Percentiles rank a stretch among this genome's conserved stretches.
Conservation (phyloP, 1,139 yeast species). For the Geotrichum aggregatum region DNA sequence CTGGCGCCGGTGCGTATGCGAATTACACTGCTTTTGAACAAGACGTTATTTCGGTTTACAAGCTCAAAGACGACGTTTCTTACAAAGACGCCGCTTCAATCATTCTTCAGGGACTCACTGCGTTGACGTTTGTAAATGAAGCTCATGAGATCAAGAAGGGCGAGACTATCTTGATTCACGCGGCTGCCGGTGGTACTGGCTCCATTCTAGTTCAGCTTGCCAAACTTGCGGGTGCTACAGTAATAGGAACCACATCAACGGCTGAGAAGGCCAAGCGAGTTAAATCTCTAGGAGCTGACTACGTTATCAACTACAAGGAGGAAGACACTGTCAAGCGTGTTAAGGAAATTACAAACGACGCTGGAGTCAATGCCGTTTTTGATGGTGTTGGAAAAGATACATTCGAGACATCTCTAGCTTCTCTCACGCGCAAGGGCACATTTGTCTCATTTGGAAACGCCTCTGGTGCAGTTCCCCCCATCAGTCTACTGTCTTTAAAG, state of each 20-base stretch:
- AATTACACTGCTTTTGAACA: constrained; percentile 55
- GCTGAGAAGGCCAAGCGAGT: constrained; percentile 52
- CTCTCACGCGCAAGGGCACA: constrained; percentile 67
- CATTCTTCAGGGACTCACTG: constrained; percentile 73
- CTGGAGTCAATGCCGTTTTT: constrained; percentile 68
- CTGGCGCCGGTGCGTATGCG: constrained; percentile 54
- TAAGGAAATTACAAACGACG: constrained; percentile 59
- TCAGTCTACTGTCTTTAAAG: constrained; percentile 49
- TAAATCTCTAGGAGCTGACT: constrained; percentile 69
- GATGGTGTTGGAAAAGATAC: constrained; percentile 85
- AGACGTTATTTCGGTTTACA: constrained; percentile 38
- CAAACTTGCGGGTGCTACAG: constrained; percentile 62
- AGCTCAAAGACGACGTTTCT: constrained; percentile 47
- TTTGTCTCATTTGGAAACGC: constrained; percentile 79
- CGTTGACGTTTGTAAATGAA: constrained; percentile 62
- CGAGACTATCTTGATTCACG: constrained; percentile 73
- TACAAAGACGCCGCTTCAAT: constrained; percentile 58
- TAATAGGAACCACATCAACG: constrained; percentile 79
- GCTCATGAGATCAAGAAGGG: constrained; percentile 62
- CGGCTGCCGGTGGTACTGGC: constrained; percentile 96
- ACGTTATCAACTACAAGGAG: constrained; percentile 57
- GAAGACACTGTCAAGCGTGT: constrained; percentile 57
- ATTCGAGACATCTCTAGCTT: constrained; percentile 58
- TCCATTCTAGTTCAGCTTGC: constrained; percentile 62
- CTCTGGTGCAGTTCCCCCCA: constrained; percentile 76